A percentile compares a stretch with the other conserved stretches of the same genome.
These are phyloP conservation scores for Euryodendron excelsum DNA, from an alignment of 148 eudicot species.

Conservation along the genomic window DNA sequence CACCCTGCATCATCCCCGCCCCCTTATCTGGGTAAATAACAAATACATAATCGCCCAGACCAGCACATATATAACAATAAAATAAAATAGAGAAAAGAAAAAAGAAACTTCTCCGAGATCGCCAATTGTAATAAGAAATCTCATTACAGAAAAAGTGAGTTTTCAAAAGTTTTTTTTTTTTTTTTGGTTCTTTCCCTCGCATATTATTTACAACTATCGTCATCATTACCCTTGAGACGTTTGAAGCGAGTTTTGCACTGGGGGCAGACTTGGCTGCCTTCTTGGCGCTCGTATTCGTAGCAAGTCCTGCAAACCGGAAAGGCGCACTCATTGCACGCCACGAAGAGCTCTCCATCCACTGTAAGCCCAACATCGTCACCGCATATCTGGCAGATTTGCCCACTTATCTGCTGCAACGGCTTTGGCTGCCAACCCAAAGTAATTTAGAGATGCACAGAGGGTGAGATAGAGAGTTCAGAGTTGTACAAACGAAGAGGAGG, in stretches of 20 bases:
- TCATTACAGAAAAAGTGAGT: no score
- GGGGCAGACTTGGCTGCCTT: constrained; percentile 25
- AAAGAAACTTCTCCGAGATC: no score
- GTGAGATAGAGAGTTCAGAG: background rate
- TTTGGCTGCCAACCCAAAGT: background rate
- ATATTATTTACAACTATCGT: no score
- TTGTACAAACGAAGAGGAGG: background rate
- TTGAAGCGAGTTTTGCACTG: constrained; percentile 28
- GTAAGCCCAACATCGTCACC: constrained; percentile 24
- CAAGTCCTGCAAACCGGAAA: constrained; percentile 25
- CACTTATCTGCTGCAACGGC: background rate
- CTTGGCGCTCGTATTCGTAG: constrained; percentile 27
- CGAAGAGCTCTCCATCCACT: constrained; percentile 21
- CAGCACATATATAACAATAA: no score
- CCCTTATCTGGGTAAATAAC: background rate
- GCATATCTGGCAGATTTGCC: constrained; percentile 24
- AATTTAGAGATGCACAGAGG: background rate
- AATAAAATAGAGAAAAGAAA: no score
- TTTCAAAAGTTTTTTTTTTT: no score
- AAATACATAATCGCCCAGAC: no score
- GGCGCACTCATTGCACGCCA: constrained; percentile 27
- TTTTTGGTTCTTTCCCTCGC: no score
- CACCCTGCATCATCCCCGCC: constrained; percentile 6
- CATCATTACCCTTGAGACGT: constrained; percentile 25
- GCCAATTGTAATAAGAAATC: no score